Conservation (phyloP, 116 monocot species). For the Posidonia oceanica region DNA sequence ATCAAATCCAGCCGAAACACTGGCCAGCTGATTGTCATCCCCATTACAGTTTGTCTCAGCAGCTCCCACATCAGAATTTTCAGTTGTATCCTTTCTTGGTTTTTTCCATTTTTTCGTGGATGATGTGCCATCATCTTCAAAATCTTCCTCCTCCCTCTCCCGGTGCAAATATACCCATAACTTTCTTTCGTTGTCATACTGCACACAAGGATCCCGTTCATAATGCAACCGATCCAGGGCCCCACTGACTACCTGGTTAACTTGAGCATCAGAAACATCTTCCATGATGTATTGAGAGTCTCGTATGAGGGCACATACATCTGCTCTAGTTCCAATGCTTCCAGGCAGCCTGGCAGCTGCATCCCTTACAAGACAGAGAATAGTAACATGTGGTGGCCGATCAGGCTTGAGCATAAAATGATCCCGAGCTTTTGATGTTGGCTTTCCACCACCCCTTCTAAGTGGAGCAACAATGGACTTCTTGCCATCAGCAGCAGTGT, state of each 20-base stretch:
- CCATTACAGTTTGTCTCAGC: conserved; percentile 22
- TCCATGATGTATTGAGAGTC: conserved; percentile 90
- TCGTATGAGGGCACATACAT: conserved; percentile 82
- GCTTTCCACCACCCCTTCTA: conserved; percentile 88
- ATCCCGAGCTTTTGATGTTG: conserved; percentile 89
- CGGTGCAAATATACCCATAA: conserved; percentile 92
- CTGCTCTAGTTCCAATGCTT: conserved; percentile 90
- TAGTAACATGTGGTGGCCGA: conserved; percentile 94
- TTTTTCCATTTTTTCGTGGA: conserved; percentile 98
- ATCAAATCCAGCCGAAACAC: conserved; percentile 38
- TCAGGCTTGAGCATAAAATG: conserved; percentile 91
- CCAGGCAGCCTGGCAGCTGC: conserved; percentile 85
- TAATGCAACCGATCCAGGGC: conserved; percentile 94
- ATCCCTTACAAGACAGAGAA: conserved; percentile 90
- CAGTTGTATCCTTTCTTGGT: conserved; percentile 59
- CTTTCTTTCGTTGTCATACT: conserved; percentile 83
- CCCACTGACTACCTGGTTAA: conserved; percentile 90
- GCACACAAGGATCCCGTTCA: conserved; percentile 95
- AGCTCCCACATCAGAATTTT: conserved; percentile 28
- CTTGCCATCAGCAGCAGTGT: conserved; percentile 85
- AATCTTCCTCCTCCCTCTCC: conserved; percentile 93
- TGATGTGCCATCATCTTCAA: conserved; percentile 98
- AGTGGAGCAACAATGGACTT: conserved; percentile 91
- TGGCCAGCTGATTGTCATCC: conserved; percentile 19
- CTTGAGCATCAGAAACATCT: conserved; percentile 62